Base-by-base conservation (phyloP, 139 green algal species). In the Chlamydomonas eustigma region DNA sequence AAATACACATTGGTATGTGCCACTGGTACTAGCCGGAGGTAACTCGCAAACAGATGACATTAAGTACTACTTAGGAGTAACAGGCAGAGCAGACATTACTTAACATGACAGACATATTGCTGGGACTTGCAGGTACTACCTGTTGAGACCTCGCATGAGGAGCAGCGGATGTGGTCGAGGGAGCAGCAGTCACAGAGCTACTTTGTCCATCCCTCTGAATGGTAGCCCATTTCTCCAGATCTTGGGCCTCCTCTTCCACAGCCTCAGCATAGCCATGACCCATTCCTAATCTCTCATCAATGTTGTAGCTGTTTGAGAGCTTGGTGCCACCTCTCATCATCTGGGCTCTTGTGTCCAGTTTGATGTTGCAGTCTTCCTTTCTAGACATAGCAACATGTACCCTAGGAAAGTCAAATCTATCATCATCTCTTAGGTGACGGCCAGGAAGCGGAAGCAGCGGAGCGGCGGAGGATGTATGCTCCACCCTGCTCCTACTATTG, bases 211-310 rank as follows among this genome's bases (percentile, higher is more conserved):
- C 52, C 52, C 52, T 25, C 52, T 68, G 52, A 4, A 68, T 28
- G n/a, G 6, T 28, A 22, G 52, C 52, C 52, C 52, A 68, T 28
- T 68, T 68, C 52, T 68, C 52, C 52, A 37, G 12, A 28, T 68
- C 52, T 22, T 12, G 12, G 12, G 44, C 44, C 12, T 12, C 12
- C 44, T 22, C 22, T 12, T 22, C 12, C 44, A 28, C 12, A 12
- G 44, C 44, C 22, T 58, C 44, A 22, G 44, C 44, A 22, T 58
- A 12, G 44, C 44, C 44, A 58, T 22, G 12, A 22, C 44, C 44
- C 12, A 12, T 58, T 12, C 44, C 44, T n/a, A n/a, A n/a, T n/a
- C n/a, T n/a, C n/a, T n/a, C n/a, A n/a, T n/a, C n/a, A n/a, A n/a
- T n/a, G n/a, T n/a, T n/a, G n/a, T n/a, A n/a, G n/a, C n/a, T n/a